Conservation (phyloP, 371 early-diverging fungal genomes). For the Funneliformis caledonium region DNA sequence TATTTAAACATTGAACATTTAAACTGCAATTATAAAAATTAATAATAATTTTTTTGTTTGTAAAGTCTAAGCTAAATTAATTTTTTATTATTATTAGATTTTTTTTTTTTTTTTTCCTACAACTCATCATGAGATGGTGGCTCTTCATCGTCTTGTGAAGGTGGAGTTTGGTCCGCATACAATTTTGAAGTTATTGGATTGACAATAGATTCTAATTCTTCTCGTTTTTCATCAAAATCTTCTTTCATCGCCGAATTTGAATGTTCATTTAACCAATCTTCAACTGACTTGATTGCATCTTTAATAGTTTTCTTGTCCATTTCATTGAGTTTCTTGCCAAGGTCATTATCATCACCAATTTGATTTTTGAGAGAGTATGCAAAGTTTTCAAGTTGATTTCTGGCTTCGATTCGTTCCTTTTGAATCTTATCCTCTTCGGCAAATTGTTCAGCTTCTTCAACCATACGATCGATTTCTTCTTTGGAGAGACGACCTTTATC, state of each 20-base stretch:
- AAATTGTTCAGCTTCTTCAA: constrained; percentile 95
- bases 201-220: constrained; percentile 82
- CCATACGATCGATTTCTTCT: constrained; percentile 97
- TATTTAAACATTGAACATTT: no score
- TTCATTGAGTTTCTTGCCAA: constrained; percentile 66
- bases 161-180: constrained; percentile 48
- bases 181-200: constrained; percentile 89
- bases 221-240: constrained; percentile 71
- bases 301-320: constrained; percentile 59
- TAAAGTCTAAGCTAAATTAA: no score
- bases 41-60: no score
- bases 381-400: constrained; percentile 95
- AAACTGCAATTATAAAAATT: no score
- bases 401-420: constrained; percentile 84
- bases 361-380: constrained; percentile 81
- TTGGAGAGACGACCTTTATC: constrained; percentile 98
- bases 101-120: constrained; percentile 19
- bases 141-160: constrained; percentile 43
- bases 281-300: constrained; percentile 52
- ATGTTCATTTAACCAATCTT: constrained; percentile 62
- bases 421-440: constrained; percentile 94
- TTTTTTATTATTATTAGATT: no score
- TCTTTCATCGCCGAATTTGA: constrained; percentile 67
- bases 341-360: constrained; percentile 70
- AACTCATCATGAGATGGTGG: constrained; percentile 39